Percentiles rank a stretch among this genome's conserved stretches.
Evolutionary conservation across 2,329 filamentous ascomycete species (phyloP).

Genomic region (Ustilaginoidea virens): DNA sequence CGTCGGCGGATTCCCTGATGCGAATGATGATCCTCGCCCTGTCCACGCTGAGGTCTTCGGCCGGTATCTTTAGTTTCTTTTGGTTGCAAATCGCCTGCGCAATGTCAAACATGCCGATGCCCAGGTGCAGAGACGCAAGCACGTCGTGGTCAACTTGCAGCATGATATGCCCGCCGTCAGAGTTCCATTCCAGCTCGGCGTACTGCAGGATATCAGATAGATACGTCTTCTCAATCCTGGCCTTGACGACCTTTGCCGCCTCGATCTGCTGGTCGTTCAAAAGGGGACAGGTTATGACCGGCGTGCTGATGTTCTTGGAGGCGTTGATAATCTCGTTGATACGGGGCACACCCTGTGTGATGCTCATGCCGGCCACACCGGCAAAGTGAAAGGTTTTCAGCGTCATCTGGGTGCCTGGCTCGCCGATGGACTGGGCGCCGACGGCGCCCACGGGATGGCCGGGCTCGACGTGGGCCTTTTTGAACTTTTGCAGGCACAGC

Average conservation of each 20-base stretch:
- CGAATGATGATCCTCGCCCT: constrained; percentile 56
- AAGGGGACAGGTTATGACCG: constrained; percentile 77
- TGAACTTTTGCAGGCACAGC: constrained; percentile 78
- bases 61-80: constrained; percentile 67
- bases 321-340: constrained; percentile 99
- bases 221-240: constrained; percentile 87
- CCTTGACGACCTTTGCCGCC: constrained; percentile 82
- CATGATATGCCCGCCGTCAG: constrained; percentile 57
- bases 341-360: constrained; percentile 96
- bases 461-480: constrained; percentile 79
- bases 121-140: constrained; percentile 67
- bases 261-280: constrained; percentile 59
- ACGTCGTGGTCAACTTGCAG: constrained; percentile 70
- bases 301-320: constrained; percentile 83
- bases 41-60: constrained; percentile 45
- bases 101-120: constrained; percentile 61
- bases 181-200: constrained; percentile 81
- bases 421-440: constrained; percentile 93
- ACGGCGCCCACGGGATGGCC: constrained; percentile 93
- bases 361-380: constrained; percentile 98
- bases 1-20: constrained; percentile 41
- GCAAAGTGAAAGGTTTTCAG: constrained; percentile 99
- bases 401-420: constrained; percentile 98
- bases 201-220: constrained; percentile 66
- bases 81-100: constrained; percentile 60